phyloP scores from a whole-genome alignment of 768 basidiomycete species.

The Saitozyma podzolica region DNA sequence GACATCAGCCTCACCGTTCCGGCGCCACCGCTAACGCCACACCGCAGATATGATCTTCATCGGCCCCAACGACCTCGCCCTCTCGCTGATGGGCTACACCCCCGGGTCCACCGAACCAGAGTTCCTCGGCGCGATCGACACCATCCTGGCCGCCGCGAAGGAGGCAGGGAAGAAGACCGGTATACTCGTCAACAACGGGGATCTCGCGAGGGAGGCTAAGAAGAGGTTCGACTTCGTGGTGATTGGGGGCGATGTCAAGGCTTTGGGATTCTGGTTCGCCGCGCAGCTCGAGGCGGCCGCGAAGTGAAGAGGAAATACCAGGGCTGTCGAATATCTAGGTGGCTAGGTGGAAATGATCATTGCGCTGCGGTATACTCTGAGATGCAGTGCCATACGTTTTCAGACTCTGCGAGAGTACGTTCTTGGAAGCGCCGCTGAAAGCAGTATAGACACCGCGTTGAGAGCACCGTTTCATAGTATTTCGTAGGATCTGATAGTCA shows the following conservation, averaged over 20 bases:
- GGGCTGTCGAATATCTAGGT: no score
- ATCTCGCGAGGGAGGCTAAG: conserved; percentile 14
- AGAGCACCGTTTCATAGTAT: no score
- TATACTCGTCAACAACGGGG: conserved; percentile 20
- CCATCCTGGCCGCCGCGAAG: conserved; percentile 16
- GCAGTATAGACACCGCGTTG: no score
- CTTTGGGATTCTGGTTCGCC: conserved; percentile 28
- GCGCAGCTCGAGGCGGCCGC: not conserved
- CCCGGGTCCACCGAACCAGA: conserved; percentile 21
- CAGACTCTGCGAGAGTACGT: no score
- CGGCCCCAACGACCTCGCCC: conserved; percentile 41
- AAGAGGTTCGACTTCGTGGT: conserved; percentile 27
- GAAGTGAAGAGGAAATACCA: no score
- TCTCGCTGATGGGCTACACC: conserved; percentile 20
- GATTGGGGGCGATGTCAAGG: conserved; percentile 33
- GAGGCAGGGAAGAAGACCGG: conserved; percentile 17
- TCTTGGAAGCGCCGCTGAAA: no score
- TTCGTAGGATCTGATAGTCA: no score
- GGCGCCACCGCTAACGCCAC: not conserved
- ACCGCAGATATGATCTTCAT: conserved; percentile 33
- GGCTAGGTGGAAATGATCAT: no score
- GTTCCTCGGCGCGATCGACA: conserved; percentile 28
- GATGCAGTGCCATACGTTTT: no score
- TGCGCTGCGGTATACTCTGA: no score
- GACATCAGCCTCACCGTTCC: no score